Conservation (phyloP, 768 basidiomycete genomes). For the Mycena latifolia region DNA sequence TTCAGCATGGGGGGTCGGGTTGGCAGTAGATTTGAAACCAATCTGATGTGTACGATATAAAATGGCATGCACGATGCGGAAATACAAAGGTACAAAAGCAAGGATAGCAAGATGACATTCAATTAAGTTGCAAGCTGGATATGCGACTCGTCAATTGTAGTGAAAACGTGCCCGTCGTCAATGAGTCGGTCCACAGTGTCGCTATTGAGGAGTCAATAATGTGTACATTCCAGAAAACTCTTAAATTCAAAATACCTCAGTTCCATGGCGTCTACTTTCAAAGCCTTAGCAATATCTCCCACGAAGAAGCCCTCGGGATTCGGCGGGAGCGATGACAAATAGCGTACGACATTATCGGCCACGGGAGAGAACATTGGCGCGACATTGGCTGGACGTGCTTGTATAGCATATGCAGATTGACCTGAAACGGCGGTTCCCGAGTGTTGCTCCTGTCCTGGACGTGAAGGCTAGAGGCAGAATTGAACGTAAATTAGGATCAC, state of each 20-base stretch:
- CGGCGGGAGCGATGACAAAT: conserved; percentile 53
- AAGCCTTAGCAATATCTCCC: conserved; percentile 73
- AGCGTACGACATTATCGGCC: conserved; percentile 55
- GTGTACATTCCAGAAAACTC: background rate
- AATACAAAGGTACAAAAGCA: conserved; percentile 17
- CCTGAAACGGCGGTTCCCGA: conserved; percentile 10
- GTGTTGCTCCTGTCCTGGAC: conserved; percentile 21
- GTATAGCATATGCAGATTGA: conserved; percentile 50
- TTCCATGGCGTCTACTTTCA: conserved; percentile 67
- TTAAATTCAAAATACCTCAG: conserved; percentile 70
- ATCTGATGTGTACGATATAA: conserved; percentile 32
- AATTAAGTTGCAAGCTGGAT: conserved; percentile 64
- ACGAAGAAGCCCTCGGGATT: conserved; percentile 81
- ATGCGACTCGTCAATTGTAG: conserved; percentile 87
- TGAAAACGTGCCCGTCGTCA: conserved; percentile 84
- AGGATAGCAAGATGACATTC: background rate
- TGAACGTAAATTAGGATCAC: background rate
- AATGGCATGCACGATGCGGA: conserved; percentile 20
- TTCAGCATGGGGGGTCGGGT: conserved; percentile 63
- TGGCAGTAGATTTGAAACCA: conserved; percentile 19
- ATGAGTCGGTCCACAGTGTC: conserved; percentile 82
- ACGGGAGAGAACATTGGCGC: conserved; percentile 36
- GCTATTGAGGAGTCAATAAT: conserved; percentile 50
- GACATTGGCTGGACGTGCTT: conserved; percentile 31
- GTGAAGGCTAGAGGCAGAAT: conserved; percentile 14